phyloP scores from a whole-genome alignment of 2,329 filamentous ascomycete genomes.

The Verticillium dahliae region DNA sequence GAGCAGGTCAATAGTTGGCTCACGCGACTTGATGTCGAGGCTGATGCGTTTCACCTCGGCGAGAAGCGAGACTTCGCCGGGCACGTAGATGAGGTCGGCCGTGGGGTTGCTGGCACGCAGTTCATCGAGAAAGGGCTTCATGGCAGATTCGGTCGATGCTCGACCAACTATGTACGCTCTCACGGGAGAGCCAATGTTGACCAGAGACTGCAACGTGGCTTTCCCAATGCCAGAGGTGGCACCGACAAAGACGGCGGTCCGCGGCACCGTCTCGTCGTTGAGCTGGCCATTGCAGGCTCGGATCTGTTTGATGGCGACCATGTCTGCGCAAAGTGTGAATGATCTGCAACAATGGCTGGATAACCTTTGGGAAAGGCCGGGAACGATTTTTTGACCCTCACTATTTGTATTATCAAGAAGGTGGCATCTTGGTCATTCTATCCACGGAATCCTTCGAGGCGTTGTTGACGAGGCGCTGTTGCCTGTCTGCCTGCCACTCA shows the following conservation, averaged over 20 bases:
- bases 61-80: slow-evolving; percentile 37
- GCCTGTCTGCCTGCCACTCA: too few species aligned
- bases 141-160: slow-evolving; percentile 22
- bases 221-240: slow-evolving; percentile 40
- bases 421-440: too few species aligned
- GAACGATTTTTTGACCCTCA: too few species aligned
- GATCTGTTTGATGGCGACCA: slow-evolving; percentile 29
- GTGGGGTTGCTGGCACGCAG: slow-evolving; percentile 26
- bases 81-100: slow-evolving; percentile 33
- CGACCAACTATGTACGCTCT: slow-evolving; percentile 37
- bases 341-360: not conserved
- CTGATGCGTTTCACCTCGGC: slow-evolving; percentile 31
- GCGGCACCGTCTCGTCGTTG: slow-evolving; percentile 26
- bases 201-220: slow-evolving; percentile 28
- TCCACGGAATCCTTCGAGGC: too few species aligned
- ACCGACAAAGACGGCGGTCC: slow-evolving; percentile 34
- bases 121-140: slow-evolving; percentile 25
- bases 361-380: too few species aligned
- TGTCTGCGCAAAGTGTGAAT: slow-evolving; percentile 6
- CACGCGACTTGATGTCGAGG: slow-evolving; percentile 27
- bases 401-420: too few species aligned
- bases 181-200: slow-evolving; percentile 23
- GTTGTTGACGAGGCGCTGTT: too few species aligned
- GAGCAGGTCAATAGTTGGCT: slow-evolving; percentile 32
- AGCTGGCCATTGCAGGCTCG: slow-evolving; percentile 31